A percentile compares a stretch with the other conserved stretches of the same genome.
Evolutionary conservation across 2,329 filamentous ascomycete genomes (phyloP).

Genomic region (Calonectria ilicicola): DNA sequence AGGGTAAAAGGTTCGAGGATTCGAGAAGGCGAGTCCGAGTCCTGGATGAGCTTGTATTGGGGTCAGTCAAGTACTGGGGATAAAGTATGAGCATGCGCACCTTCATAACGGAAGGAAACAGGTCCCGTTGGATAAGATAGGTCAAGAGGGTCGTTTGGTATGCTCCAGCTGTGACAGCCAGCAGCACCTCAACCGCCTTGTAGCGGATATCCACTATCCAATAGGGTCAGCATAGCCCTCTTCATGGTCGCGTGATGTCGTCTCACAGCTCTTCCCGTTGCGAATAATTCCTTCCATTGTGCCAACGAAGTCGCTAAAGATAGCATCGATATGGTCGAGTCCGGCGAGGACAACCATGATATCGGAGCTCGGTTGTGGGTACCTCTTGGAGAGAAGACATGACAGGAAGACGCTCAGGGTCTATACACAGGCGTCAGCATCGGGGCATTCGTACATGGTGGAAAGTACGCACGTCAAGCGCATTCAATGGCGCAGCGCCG

Average conservation of each 20-base stretch:
- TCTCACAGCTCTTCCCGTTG: slow-evolving; percentile 76
- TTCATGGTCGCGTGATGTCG: neutral
- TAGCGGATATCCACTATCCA: slow-evolving; percentile 77
- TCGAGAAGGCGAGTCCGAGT: slow-evolving; percentile 73
- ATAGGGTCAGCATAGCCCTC: slow-evolving; percentile 39
- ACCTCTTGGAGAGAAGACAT: slow-evolving; percentile 86
- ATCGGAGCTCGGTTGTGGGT: slow-evolving; percentile 94
- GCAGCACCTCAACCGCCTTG: slow-evolving; percentile 83
- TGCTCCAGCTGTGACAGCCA: slow-evolving; percentile 90
- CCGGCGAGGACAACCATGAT: slow-evolving; percentile 92
- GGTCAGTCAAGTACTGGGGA: neutral
- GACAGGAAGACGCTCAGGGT: slow-evolving; percentile 91
- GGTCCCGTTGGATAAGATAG: slow-evolving; percentile 93
- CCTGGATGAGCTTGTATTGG: slow-evolving; percentile 77
- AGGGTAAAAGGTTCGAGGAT: slow-evolving; percentile 83
- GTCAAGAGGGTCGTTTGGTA: slow-evolving; percentile 95
- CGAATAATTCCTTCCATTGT: slow-evolving; percentile 86
- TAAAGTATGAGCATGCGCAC: slow-evolving; percentile 57
- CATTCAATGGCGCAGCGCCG: slow-evolving; percentile 77
- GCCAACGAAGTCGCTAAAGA: slow-evolving; percentile 90
- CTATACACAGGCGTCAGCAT: slow-evolving; percentile 62
- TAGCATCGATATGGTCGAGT: slow-evolving; percentile 85
- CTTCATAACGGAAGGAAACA: slow-evolving; percentile 96
- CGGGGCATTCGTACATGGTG: slow-evolving; percentile 49
- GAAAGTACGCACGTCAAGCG: slow-evolving; percentile 78